Evolutionary conservation across 495 filamentous ascomycete species (phyloP).

Genomic region (Symbiotaphrina buchneri): DNA sequence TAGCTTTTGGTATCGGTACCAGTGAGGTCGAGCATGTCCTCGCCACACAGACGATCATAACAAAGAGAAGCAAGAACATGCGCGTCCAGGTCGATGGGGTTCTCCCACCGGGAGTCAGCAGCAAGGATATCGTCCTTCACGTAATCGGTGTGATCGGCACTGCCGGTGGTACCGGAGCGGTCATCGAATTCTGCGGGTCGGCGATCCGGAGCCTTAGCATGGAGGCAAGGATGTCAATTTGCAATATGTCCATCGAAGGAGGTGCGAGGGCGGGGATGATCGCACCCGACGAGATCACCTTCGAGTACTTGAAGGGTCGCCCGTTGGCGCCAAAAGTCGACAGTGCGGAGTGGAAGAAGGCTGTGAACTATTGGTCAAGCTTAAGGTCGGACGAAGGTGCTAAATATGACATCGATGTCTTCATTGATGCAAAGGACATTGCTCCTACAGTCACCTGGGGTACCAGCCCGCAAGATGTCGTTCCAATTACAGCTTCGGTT

Average conservation of each 20-base stretch:
- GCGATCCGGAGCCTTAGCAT: constrained; percentile 79
- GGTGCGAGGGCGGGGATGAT: constrained; percentile 94
- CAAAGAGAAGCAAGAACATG: constrained; percentile 95
- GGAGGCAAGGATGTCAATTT: constrained; percentile 97
- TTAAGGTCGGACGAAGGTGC: constrained; percentile 69
- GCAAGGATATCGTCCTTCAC: constrained; percentile 89
- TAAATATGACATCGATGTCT: constrained; percentile 67
- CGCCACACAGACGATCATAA: constrained; percentile 87
- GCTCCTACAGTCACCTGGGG: constrained; percentile 90
- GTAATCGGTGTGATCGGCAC: constrained; percentile 89
- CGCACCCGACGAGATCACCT: constrained; percentile 81
- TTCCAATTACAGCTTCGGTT: constrained; percentile 77
- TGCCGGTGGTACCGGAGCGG: constrained; percentile 79
- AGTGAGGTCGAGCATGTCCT: constrained; percentile 97
- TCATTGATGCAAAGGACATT: constrained; percentile 81
- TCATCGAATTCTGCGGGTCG: constrained; percentile 93
- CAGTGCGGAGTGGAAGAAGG: constrained; percentile 75
- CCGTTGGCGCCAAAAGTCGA: constrained; percentile 72
- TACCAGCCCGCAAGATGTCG: constrained; percentile 86
- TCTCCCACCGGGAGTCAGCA: constrained; percentile 78
- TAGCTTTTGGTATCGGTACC: constrained; percentile 95
- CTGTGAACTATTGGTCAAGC: constrained; percentile 70
- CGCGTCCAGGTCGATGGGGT: constrained; percentile 83
- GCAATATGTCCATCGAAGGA: constrained; percentile 99
- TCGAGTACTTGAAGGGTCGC: constrained; percentile 79